Percentiles rank a stretch among this genome's conserved stretches.
These are phyloP conservation scores for Boletellus ananiceps DNA, from an alignment of 768 basidiomycete genomes.

Conservation along the genomic window DNA sequence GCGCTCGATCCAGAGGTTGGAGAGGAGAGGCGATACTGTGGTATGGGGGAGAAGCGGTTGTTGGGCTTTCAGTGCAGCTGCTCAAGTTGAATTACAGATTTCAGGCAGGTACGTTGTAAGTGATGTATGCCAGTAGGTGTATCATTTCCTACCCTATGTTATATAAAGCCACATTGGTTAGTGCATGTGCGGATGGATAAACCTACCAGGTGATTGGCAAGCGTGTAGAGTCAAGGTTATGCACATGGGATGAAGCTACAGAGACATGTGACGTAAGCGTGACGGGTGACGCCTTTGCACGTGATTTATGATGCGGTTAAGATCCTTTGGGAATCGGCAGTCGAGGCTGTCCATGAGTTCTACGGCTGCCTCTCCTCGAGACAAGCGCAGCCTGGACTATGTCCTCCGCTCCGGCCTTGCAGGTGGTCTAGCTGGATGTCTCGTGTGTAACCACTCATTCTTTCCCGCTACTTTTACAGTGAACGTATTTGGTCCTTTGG, in stretches of 20 bases:
- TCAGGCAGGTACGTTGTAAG: not conserved
- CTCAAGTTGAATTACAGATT: conserved; percentile 53
- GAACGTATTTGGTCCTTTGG: conserved; percentile 2
- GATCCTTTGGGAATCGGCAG: conserved; percentile 5
- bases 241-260: no score
- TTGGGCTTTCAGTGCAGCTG: conserved; percentile 94
- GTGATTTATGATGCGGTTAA: conserved; percentile 16
- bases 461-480: conserved; percentile 3
- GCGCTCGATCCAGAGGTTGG: conserved; percentile 52
- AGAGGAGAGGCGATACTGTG: conserved; percentile 75
- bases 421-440: conserved; percentile 90
- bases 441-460: conserved; percentile 52
- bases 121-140: not conserved
- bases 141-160: no score
- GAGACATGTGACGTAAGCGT: no score
- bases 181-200: no score
- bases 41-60: conserved; percentile 68
- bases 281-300: conserved; percentile 1
- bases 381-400: conserved; percentile 55
- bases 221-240: no score
- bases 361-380: conserved; percentile 35
- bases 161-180: no score
- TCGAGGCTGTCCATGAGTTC: conserved; percentile 30
- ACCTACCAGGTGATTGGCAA: no score
- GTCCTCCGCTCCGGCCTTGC: conserved; percentile 82